phyloP scores from a whole-genome alignment of 2,329 filamentous ascomycete species.

The Cordyceps militaris region DNA sequence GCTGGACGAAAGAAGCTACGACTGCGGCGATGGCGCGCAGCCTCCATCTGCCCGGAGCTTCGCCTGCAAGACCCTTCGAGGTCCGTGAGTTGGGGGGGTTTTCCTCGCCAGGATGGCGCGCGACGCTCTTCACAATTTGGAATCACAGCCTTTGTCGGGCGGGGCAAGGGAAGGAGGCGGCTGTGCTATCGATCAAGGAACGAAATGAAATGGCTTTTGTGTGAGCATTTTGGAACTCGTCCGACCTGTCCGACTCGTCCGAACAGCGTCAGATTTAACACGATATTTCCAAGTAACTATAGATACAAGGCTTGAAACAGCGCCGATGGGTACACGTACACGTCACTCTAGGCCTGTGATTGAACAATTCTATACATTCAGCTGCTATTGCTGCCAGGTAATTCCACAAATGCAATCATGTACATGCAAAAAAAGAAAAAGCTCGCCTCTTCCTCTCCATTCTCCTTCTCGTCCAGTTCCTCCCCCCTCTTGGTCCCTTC shows the following conservation, averaged over 20 bases:
- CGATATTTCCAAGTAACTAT: no score
- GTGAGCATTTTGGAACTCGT: no score
- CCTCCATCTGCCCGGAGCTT: not conserved
- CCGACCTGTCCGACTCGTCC: not conserved
- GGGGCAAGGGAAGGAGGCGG: no score
- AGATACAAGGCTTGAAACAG: not conserved
- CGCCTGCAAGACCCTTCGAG: not conserved
- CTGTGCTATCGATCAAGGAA: no score
- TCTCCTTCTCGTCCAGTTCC: not conserved
- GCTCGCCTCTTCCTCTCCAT: not conserved
- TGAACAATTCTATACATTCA: slow-evolving; percentile 13
- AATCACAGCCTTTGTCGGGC: not conserved
- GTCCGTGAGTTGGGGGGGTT: not conserved
- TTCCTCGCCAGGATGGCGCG: no score
- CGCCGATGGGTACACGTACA: not conserved
- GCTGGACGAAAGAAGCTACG: no score
- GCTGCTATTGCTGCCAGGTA: slow-evolving; percentile 9
- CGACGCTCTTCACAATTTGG: no score
- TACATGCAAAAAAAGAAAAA: slow-evolving; percentile 9
- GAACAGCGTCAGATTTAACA: not conserved
- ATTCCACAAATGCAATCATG: slow-evolving; percentile 11
- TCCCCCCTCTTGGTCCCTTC: not conserved
- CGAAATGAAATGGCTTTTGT: no score
- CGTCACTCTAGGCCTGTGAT: not conserved
- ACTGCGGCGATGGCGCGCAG: not conserved